A percentile compares a stretch with the other conserved stretches of the same genome.
Evolutionary conservation across 768 basidiomycete genomes (phyloP).

Genomic region (Multifurca ochricompacta): DNA sequence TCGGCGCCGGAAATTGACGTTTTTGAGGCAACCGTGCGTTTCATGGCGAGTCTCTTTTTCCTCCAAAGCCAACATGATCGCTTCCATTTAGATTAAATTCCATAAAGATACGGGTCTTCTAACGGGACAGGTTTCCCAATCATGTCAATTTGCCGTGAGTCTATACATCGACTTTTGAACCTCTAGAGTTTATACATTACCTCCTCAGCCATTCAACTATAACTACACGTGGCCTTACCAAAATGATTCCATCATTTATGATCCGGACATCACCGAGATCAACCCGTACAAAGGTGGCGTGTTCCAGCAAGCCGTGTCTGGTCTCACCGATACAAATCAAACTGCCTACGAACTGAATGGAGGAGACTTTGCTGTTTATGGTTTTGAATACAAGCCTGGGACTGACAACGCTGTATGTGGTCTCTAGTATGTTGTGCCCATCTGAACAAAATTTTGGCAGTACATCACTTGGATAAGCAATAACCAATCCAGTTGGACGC

Average conservation of each 20-base stretch:
- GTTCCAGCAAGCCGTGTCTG: conserved; percentile 81
- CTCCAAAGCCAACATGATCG: not conserved
- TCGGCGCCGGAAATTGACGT: conserved; percentile 67
- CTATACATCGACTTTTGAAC: not conserved
- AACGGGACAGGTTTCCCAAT: conserved; percentile 17
- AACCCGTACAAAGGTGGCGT: conserved; percentile 70
- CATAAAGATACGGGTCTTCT: not conserved
- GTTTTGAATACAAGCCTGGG: conserved; percentile 37
- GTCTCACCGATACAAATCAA: conserved; percentile 42
- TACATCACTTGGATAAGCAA: conserved; percentile 41
- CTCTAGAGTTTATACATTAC: not conserved
- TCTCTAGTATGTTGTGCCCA: not conserved
- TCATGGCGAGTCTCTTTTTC: not conserved
- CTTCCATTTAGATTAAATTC: not conserved
- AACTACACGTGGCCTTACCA: conserved; percentile 12
- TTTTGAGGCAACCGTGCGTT: conserved; percentile 43
- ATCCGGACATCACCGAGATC: not conserved
- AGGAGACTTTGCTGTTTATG: conserved; percentile 33
- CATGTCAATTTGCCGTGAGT: conserved; percentile 20
- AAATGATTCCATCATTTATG: not conserved
- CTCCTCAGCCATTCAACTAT: conserved; percentile 15
- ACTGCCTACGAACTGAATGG: conserved; percentile 29
- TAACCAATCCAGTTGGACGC: conserved; percentile 33
- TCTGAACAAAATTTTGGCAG: conserved; percentile 1
- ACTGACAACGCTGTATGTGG: conserved; percentile 20